A percentile compares a stretch with the other conserved stretches of the same genome.
Evolutionary conservation across 306 rosid genomes (phyloP).

Genomic region (Cucurbita argyrosperma): DNA sequence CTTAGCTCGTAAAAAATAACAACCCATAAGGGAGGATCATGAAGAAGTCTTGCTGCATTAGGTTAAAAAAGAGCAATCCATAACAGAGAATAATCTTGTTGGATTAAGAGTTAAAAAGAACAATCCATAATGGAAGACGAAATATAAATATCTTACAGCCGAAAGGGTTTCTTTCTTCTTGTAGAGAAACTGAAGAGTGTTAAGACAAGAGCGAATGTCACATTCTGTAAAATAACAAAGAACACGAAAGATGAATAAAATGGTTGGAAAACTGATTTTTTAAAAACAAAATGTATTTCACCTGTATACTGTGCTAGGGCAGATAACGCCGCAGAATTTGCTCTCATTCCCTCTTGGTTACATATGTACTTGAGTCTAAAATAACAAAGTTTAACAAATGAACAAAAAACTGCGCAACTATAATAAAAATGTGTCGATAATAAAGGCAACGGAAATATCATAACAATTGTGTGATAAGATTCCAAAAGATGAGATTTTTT

Average conservation of each 20-base stretch:
- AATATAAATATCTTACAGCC: conserved; percentile 36
- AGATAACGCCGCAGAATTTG: conserved; percentile 58
- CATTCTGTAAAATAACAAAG: conserved; percentile 43
- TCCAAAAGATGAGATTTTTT: neutral
- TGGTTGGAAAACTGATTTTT: neutral
- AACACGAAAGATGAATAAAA: neutral
- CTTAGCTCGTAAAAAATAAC: neutral
- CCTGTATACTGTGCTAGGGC: conserved; percentile 84
- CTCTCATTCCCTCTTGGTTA: conserved; percentile 79
- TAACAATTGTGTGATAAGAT: neutral
- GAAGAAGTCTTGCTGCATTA: conserved; percentile 38
- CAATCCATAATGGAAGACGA: neutral
- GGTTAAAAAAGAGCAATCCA: conserved; percentile 14
- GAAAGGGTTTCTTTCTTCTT: conserved; percentile 75
- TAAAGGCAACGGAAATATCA: neutral
- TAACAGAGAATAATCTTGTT: conserved; percentile 23
- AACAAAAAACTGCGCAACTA: neutral
- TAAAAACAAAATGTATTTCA: conserved; percentile 13
- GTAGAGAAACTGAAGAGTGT: conserved; percentile 81
- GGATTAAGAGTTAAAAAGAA: conserved; percentile 26
- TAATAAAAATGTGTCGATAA: neutral
- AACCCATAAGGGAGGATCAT: neutral
- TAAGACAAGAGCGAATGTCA: conserved; percentile 95
- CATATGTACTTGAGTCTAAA: conserved; percentile 80
- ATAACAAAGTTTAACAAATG: neutral